phyloP scores from a whole-genome alignment of 768 basidiomycete species.

The Leucocoprinus birnbaumii region DNA sequence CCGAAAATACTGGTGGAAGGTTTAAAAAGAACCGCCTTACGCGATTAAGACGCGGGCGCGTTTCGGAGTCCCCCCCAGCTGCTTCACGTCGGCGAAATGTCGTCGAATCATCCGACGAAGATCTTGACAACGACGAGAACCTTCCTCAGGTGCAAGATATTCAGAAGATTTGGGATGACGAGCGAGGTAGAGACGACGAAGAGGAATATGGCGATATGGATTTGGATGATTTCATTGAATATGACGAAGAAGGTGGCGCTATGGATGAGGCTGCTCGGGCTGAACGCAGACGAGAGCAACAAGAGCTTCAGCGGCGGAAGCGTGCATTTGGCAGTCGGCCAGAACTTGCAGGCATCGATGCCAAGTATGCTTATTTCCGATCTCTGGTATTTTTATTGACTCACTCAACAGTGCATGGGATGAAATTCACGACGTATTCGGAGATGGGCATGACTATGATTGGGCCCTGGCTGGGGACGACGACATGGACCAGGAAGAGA shows the following conservation, averaged over 20 bases:
- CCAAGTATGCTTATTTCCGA: slow-evolving; percentile 53
- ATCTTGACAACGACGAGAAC: slow-evolving; percentile 55
- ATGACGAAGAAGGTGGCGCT: slow-evolving; percentile 74
- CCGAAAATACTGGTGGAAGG: slow-evolving; percentile 83
- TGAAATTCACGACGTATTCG: slow-evolving; percentile 95
- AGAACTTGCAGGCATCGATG: slow-evolving; percentile 77
- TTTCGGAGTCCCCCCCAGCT: slow-evolving; percentile 65
- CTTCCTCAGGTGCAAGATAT: slow-evolving; percentile 61
- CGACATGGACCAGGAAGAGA: slow-evolving; percentile 44
- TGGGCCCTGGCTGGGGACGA: slow-evolving; percentile 91
- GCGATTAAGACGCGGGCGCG: slow-evolving; percentile 67
- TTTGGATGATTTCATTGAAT: slow-evolving; percentile 78
- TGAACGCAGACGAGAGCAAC: slow-evolving; percentile 62
- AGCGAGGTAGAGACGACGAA: slow-evolving; percentile 60
- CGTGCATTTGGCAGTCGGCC: slow-evolving; percentile 61
- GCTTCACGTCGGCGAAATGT: slow-evolving; percentile 55
- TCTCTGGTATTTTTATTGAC: slow-evolving; percentile 7
- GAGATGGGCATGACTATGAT: slow-evolving; percentile 94
- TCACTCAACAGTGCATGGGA: slow-evolving; percentile 76
- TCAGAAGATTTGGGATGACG: slow-evolving; percentile 84
- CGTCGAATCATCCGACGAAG: slow-evolving; percentile 77
- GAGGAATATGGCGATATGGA: slow-evolving; percentile 74
- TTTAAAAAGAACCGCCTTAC: slow-evolving; percentile 71
- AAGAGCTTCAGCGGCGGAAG: slow-evolving; percentile 68
- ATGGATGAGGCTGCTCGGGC: slow-evolving; percentile 79